A percentile compares a stretch with the other conserved stretches of the same genome.
phyloP scores from a whole-genome alignment of 2,329 filamentous ascomycete species.

The Ophiocordyceps polyrhachis-furcata region DNA sequence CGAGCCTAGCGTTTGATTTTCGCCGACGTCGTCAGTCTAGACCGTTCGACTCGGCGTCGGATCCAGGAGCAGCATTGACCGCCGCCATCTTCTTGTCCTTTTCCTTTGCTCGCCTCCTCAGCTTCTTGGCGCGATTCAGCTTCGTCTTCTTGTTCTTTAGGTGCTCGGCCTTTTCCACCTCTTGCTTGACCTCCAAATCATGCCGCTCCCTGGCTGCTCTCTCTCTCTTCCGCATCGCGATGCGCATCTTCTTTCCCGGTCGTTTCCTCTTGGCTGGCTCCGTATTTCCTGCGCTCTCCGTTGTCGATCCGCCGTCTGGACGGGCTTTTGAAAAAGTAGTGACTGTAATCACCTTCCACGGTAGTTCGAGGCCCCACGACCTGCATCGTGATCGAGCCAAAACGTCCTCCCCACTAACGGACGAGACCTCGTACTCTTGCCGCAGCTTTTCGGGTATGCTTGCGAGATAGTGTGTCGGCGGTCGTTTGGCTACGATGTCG shows the following conservation, averaged over 20 bases:
- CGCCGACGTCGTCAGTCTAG: not conserved
- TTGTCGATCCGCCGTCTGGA: not conserved
- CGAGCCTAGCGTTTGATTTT: not conserved
- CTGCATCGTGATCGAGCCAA: constrained; percentile 21
- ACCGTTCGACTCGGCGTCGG: constrained; percentile 3
- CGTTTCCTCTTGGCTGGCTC: constrained; percentile 15
- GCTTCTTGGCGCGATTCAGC: constrained; percentile 39
- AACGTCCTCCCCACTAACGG: constrained; percentile 34
- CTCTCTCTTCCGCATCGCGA: constrained; percentile 27
- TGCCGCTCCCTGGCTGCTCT: constrained; percentile 22
- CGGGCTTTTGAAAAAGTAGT: constrained; percentile 7
- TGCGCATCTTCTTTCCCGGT: constrained; percentile 40
- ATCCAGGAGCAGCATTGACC: constrained; percentile 5
- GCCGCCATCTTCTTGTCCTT: constrained; percentile 28
- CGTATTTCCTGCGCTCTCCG: not conserved
- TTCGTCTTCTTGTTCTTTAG: constrained; percentile 43
- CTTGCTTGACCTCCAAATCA: constrained; percentile 18
- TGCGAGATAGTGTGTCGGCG: constrained; percentile 30
- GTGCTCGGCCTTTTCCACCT: constrained; percentile 33
- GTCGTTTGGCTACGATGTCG: constrained; percentile 16
- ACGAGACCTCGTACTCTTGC: constrained; percentile 22
- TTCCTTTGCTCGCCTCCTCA: constrained; percentile 38
- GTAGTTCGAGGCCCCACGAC: constrained; percentile 39
- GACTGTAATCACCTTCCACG: constrained; percentile 36
- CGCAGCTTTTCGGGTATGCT: constrained; percentile 17